Conservation (phyloP, 164 flowering plant species). For the Stephania japonica region DNA sequence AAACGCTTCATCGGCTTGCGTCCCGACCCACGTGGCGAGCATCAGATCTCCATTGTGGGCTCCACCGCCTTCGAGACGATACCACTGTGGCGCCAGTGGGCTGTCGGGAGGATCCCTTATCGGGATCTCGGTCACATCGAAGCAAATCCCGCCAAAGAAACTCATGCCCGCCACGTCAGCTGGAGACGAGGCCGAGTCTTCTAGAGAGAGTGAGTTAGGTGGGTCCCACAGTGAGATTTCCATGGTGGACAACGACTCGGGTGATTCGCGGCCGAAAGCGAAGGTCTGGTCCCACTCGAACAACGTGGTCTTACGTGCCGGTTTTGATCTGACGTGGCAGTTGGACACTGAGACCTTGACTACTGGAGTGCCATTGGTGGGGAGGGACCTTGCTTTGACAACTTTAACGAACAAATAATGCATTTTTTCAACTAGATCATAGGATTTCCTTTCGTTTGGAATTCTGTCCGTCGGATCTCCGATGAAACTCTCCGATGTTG, state of each 20-base stretch:
- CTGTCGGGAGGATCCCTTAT: slow-evolving; percentile 87
- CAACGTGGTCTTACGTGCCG: slow-evolving; percentile 44
- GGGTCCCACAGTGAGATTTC: slow-evolving; percentile 73
- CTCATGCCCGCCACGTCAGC: slow-evolving; percentile 22
- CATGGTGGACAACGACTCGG: slow-evolving; percentile 47
- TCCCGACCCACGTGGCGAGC: slow-evolving; percentile 93
- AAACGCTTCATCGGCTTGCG: slow-evolving; percentile 90
- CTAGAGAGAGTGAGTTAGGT: background rate
- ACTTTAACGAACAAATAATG: slow-evolving; percentile 73
- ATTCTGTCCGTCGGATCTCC: slow-evolving; percentile 29
- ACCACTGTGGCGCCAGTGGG: slow-evolving; percentile 94
- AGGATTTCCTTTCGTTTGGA: slow-evolving; percentile 46
- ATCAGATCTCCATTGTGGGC: slow-evolving; percentile 59
- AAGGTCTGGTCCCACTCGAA: slow-evolving; percentile 91
- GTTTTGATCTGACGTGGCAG: slow-evolving; percentile 36
- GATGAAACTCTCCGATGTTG: slow-evolving; percentile 24
- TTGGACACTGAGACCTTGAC: slow-evolving; percentile 49
- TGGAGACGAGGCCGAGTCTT: background rate
- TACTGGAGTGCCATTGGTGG: slow-evolving; percentile 42
- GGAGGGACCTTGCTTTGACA: slow-evolving; percentile 69
- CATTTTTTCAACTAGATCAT: slow-evolving; percentile 91
- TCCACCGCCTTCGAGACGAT: slow-evolving; percentile 72
- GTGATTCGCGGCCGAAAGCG: slow-evolving; percentile 55
- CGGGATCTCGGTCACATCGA: slow-evolving; percentile 69
- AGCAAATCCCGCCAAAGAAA: slow-evolving; percentile 79